phyloP scores from a whole-genome alignment of 1,139 yeast species.

The Eremothecium gossypii region DNA sequence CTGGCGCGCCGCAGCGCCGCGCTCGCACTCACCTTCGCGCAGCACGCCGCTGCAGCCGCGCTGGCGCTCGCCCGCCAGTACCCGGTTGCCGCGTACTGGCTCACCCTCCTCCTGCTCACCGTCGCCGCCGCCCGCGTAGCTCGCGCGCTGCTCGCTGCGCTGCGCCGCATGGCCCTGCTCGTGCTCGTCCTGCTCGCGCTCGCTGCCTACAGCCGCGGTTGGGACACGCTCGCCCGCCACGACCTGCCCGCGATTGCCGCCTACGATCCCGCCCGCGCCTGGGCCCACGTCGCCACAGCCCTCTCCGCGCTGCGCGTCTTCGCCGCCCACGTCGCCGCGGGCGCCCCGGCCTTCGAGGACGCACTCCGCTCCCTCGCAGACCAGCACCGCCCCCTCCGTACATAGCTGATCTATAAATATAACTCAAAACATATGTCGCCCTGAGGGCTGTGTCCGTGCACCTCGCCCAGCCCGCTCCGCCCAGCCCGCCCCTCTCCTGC shows the following conservation, averaged over 20 bases:
- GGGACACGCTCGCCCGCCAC: not conserved
- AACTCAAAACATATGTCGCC: not conserved
- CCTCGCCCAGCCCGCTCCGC: too few relatives aligned
- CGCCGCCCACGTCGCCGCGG: not conserved
- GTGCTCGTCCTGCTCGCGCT: not conserved
- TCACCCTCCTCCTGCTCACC: not conserved
- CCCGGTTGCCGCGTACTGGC: slow-evolving; percentile 1
- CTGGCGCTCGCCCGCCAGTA: not conserved
- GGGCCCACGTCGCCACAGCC: too few relatives aligned
- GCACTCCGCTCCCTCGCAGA: not conserved
- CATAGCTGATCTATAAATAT: not conserved
- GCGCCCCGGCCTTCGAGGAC: not conserved
- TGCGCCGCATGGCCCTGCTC: not conserved
- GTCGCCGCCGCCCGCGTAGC: not conserved
- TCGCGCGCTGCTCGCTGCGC: not conserved
- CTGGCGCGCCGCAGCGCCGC: too few relatives aligned
- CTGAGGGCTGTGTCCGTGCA: too few relatives aligned
- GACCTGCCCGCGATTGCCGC: slow-evolving; percentile 1
- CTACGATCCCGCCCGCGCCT: not conserved
- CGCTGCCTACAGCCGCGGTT: not conserved
- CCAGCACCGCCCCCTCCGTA: not conserved
- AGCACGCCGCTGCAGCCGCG: too few relatives aligned
- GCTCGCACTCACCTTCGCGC: too few relatives aligned
- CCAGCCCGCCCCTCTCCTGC: too few relatives aligned
- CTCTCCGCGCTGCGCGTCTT: too few relatives aligned